Evolutionary conservation across 2,329 filamentous ascomycete genomes (phyloP).

Genomic region (Incumbomyces delicatus): DNA sequence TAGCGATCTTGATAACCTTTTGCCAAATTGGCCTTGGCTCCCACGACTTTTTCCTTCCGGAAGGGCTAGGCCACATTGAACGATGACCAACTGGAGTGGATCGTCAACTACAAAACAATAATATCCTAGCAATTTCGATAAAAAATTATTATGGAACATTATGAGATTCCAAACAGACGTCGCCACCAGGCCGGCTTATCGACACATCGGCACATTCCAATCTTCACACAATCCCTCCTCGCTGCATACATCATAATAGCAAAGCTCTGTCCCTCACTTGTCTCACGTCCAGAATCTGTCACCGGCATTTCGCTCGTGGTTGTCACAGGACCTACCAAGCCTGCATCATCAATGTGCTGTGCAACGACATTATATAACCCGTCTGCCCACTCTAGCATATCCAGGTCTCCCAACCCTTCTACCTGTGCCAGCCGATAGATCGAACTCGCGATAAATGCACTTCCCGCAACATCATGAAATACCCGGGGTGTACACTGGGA

Average conservation of each 20-base stretch:
- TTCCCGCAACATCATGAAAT: slow-evolving; percentile 41
- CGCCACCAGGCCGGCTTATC: too few species aligned
- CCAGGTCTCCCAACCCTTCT: slow-evolving; percentile 23
- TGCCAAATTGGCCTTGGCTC: too few species aligned
- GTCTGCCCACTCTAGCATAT: slow-evolving; percentile 35
- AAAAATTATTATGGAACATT: too few species aligned
- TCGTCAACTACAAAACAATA: too few species aligned
- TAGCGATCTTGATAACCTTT: too few species aligned
- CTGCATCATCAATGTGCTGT: slow-evolving; percentile 23
- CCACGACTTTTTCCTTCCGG: too few species aligned
- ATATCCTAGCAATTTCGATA: too few species aligned
- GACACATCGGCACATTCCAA: slow-evolving; percentile 5
- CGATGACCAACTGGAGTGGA: too few species aligned
- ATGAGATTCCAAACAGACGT: too few species aligned
- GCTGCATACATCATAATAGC: slow-evolving; percentile 14
- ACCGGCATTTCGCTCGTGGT: slow-evolving; percentile 12
- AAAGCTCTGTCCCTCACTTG: slow-evolving; percentile 17
- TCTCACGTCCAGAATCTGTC: slow-evolving; percentile 4
- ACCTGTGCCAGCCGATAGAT: slow-evolving; percentile 38
- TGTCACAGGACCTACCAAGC: slow-evolving; percentile 10
- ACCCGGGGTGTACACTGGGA: neutral
- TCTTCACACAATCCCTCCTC: slow-evolving; percentile 9
- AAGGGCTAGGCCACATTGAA: too few species aligned
- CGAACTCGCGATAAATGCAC: slow-evolving; percentile 35
- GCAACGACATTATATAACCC: slow-evolving; percentile 30